Evolutionary conservation across 768 basidiomycete genomes (phyloP), one percentile per base, ranked within the genome.

Genomic region (Phanerodontia chrysosporium): DNA sequence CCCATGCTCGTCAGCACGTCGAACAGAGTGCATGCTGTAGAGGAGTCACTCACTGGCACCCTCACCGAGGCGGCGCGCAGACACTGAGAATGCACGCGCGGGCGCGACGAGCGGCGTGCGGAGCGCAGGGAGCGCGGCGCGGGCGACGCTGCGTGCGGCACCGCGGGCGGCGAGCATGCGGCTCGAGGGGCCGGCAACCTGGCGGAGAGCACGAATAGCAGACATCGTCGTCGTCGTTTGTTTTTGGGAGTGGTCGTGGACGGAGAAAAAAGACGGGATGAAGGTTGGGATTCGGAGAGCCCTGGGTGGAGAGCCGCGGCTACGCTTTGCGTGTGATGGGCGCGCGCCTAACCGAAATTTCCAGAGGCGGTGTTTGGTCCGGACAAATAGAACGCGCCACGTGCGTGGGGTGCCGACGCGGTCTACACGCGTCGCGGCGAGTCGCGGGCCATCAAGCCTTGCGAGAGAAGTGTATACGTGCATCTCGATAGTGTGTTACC

Each of bases 151-250:
- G 59, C 60, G 68, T 30, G 63, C 36, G 18, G 53, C 66, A 48
- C 64, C 42, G 46, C 71, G 71, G 12, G 66, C 58, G 12, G 69
- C 65, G 46, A 72, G 56, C 2, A 75, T 59, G 62, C 81, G 74
- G 62, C 76, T 73, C 9, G 82, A 79, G 10, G 75, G 67, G 48
- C 78, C 72, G 30, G 82, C 68, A 35, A 83, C 70, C 61, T 83
- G 83, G 67, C 86, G 83, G 59, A 89, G 77, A 64, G 77, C 73
- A 71, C 85, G 84, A 51, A 84, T 62, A 55, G 82, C 77, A 73
- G 86, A 87, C 87, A 89, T 89, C 24, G 61, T 65, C 10, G 32
- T 22, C 28, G 32, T 29, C n/a, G n/a, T n/a, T n/a, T 14, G 45
- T 48, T 14, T 28, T 32, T 14, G 6, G 22, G 25, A 4, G 58